Evolutionary conservation across 2,329 filamentous ascomycete species (phyloP).

Genomic region (Colletotrichum simmondsii): DNA sequence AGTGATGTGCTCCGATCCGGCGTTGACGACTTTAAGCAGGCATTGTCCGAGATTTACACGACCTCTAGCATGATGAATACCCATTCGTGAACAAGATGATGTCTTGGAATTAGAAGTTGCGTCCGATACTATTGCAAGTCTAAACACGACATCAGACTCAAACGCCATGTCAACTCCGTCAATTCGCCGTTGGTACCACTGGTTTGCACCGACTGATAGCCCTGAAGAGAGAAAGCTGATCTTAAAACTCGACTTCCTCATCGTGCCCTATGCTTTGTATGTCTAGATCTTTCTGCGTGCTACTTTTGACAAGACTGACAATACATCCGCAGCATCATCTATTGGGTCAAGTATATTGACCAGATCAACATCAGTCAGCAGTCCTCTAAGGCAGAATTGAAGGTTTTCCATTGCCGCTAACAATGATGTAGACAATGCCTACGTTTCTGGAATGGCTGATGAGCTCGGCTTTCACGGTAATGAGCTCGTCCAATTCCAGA

Average conservation of each 20-base stretch:
- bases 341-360: constrained; percentile 68
- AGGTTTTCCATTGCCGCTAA: background rate
- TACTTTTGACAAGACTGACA: background rate
- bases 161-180: background rate
- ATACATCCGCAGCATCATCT: constrained; percentile 49
- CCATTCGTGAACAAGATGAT: too few species aligned
- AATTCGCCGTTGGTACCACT: constrained; percentile 43
- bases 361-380: constrained; percentile 62
- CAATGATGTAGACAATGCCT: background rate
- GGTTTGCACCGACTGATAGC: constrained; percentile 61
- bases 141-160: too few species aligned
- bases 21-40: constrained; percentile 7
- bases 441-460: constrained; percentile 23
- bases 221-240: constrained; percentile 62
- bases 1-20: constrained; percentile 22
- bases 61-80: too few species aligned
- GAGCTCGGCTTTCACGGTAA: constrained; percentile 22
- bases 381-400: background rate
- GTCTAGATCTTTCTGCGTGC: background rate
- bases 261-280: constrained; percentile 64
- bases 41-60: background rate
- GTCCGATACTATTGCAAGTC: too few species aligned
- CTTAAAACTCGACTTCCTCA: constrained; percentile 64
- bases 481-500: constrained; percentile 17
- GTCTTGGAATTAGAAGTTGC: too few species aligned